Evolutionary conservation across 106 monocot species (phyloP).

Genomic region (Iris macrosiphon): DNA sequence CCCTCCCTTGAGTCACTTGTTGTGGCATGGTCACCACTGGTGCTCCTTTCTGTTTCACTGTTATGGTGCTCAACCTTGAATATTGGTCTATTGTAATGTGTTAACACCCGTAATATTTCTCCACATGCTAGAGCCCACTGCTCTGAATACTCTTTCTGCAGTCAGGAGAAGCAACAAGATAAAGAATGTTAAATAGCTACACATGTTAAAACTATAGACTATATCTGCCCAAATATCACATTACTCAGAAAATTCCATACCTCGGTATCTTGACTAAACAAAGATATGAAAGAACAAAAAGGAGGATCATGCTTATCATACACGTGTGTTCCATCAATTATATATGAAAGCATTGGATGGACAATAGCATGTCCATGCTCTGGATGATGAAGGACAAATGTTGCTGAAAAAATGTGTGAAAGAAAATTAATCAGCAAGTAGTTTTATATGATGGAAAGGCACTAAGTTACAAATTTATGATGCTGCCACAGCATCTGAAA

Average conservation of each 20-base stretch:
- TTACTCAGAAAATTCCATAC: slow-evolving; percentile 25
- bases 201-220: no score
- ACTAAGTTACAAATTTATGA: background rate
- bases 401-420: slow-evolving; percentile 38
- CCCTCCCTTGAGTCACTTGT: slow-evolving; percentile 53
- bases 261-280: slow-evolving; percentile 82
- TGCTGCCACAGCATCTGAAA: slow-evolving; percentile 4
- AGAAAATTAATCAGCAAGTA: slow-evolving; percentile 10
- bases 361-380: slow-evolving; percentile 98
- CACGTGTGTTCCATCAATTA: slow-evolving; percentile 80
- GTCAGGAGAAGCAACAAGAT: background rate
- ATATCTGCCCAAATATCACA: no score
- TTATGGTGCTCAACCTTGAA: slow-evolving; percentile 59
- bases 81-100: slow-evolving; percentile 95
- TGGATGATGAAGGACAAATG: slow-evolving; percentile 96
- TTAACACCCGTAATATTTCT: slow-evolving; percentile 93
- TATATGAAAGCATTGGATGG: slow-evolving; percentile 96
- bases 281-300: slow-evolving; percentile 90
- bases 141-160: slow-evolving; percentile 97
- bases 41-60: slow-evolving; percentile 46
- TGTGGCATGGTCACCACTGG: slow-evolving; percentile 39
- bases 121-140: slow-evolving; percentile 99
- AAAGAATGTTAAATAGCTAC: no score
- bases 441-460: slow-evolving; percentile 1
- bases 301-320: slow-evolving; percentile 75